phyloP scores from a whole-genome alignment of 2,329 filamentous ascomycete species.

The Rhexocercosporidium sp. region DNA sequence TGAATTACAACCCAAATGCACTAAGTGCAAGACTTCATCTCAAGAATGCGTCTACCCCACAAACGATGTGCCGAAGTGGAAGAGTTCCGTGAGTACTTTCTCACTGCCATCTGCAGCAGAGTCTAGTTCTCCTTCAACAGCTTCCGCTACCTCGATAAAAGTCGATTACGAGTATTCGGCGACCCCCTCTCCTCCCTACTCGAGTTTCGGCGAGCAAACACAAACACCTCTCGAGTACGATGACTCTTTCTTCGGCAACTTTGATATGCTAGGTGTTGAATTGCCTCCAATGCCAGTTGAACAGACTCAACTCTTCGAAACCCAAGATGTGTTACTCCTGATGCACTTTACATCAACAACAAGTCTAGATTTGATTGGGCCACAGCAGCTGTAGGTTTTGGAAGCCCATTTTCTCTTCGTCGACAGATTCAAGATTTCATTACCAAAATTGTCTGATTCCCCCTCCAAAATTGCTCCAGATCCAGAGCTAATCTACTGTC shows the following conservation, averaged over 20 bases:
- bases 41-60: constrained; percentile 8
- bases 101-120: constrained; percentile 3
- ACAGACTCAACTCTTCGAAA: constrained; percentile 16
- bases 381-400: not conserved
- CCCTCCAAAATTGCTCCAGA: not conserved
- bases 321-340: constrained; percentile 19
- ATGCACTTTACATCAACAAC: constrained; percentile 20
- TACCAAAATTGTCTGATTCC: not conserved
- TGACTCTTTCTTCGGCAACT: constrained; percentile 4
- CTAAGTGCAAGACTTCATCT: constrained; percentile 1
- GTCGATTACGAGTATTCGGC: not conserved
- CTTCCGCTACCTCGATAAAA: not conserved
- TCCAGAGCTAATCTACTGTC: not conserved
- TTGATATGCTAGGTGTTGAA: constrained; percentile 2
- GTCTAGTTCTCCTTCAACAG: constrained; percentile 5
- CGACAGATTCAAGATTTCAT: not conserved
- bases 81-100: constrained; percentile 10
- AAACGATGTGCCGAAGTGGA: constrained; percentile 9
- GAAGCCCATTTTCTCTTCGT: not conserved
- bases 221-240: not conserved
- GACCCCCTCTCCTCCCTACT: constrained; percentile 11
- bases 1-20: constrained; percentile 12
- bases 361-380: constrained; percentile 17
- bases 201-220: not conserved
- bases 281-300: constrained; percentile 13